Evolutionary conservation across 2,329 filamentous ascomycete genomes (phyloP), one percentile per base, ranked within the genome.

Genomic region (Myotisia sp.): DNA sequence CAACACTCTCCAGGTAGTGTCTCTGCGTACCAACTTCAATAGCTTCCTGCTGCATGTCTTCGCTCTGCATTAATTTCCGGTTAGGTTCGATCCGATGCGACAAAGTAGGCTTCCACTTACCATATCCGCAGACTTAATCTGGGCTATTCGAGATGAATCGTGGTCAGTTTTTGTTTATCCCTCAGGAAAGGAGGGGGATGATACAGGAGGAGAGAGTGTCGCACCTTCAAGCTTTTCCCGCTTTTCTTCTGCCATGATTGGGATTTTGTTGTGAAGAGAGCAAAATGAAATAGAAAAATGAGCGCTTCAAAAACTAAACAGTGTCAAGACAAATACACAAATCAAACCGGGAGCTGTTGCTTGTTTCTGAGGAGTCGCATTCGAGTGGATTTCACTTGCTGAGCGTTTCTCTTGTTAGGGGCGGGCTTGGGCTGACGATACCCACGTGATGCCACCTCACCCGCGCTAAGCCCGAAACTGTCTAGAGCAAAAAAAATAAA

Each of bases 91-190:
- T n/a, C 38, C 39, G 34, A 24, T 28, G 34, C 18, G 37, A 37
- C 30, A 17, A 37, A 12, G 5, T 22, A 8, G 8, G 20, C 5
- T 20, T 19, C 35, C 29, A 33, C 67, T 60, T 70, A 95, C 90
- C 90, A 98, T 98, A 57, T 98, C 90, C 39, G 84, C 87, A 48
- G 86, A 93, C 69, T 98, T 98, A 62, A 98, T 78, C 64, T 93
- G 85, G 43, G 84, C 90, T 98, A 53, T 45, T n/a, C n/a, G n/a
- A n/a, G n/a, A 50, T 17, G 8, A 12, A 14, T 26, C 32, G 18
- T 20, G 17, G 9, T 27, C 32, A 14, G 22, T 14, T 17, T 12
- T 27, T 27, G 21, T 12, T 21, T 27, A 8, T 5, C 6, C 13
- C 14, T 9, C 6, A 8, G 23, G 13, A 20, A 24, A 24, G 22